These are phyloP conservation scores for Solanum dulcamara DNA, from an alignment of 257 asterid species.

Conservation along the genomic window DNA sequence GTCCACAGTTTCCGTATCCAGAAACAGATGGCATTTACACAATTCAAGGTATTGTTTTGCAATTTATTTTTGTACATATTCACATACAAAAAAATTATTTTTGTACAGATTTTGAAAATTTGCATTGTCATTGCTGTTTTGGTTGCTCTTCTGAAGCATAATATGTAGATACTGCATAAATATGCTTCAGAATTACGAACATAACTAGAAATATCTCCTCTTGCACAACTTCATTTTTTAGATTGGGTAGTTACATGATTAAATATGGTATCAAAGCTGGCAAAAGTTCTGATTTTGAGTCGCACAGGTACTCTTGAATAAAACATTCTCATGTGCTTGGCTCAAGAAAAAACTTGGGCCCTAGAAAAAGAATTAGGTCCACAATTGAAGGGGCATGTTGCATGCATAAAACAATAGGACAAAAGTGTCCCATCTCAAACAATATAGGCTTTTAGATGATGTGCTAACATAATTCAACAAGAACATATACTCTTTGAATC, in stretches of 20 bases:
- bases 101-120: background rate
- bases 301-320: background rate
- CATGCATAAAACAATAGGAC: background rate
- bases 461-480: background rate
- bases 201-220: background rate
- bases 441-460: background rate
- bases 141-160: background rate
- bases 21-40: constrained; percentile 52
- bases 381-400: background rate
- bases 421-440: background rate
- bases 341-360: background rate
- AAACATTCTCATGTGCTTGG: background rate
- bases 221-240: background rate
- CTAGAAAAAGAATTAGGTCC: background rate
- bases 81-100: background rate
- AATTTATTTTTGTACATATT: background rate
- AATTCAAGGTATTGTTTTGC: constrained; percentile 52
- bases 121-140: background rate
- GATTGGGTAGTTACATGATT: background rate
- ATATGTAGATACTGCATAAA: background rate
- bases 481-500: background rate
- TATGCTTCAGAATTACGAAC: background rate
- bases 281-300: background rate
- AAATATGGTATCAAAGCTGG: background rate
- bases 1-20: constrained; percentile 70